Conservation (phyloP, 164 flowering plant genomes). For the Vitis rupestris region DNA sequence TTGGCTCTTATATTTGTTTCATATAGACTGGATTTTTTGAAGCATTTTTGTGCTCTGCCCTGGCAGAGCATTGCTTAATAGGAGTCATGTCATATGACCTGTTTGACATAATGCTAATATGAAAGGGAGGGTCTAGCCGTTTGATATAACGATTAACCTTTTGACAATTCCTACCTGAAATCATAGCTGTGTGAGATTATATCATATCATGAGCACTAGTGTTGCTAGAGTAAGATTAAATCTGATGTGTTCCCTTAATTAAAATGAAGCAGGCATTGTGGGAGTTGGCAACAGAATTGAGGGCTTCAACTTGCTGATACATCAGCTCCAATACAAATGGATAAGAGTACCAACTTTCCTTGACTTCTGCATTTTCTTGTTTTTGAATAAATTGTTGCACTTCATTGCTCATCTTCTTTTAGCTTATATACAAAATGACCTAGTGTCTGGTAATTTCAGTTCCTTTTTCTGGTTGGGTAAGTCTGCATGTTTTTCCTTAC, state of each 20-base stretch:
- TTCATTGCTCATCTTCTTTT: constrained; percentile 2
- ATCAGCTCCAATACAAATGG: constrained; percentile 29
- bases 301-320: constrained; percentile 1
- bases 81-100: no score
- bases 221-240: background rate
- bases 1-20: no score
- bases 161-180: no score
- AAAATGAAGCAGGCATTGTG: constrained; percentile 16
- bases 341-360: constrained; percentile 32
- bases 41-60: no score
- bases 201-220: no score
- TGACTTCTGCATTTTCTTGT: background rate
- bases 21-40: no score
- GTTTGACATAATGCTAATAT: no score
- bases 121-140: background rate
- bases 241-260: background rate
- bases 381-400: background rate
- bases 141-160: background rate
- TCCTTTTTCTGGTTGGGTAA: no score
- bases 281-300: background rate
- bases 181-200: background rate
- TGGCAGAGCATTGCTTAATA: no score
- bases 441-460: background rate
- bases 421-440: background rate
- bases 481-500: background rate